Evolutionary conservation across 2,329 filamentous ascomycete genomes (phyloP).

Genomic region (Penicillium glabrum): DNA sequence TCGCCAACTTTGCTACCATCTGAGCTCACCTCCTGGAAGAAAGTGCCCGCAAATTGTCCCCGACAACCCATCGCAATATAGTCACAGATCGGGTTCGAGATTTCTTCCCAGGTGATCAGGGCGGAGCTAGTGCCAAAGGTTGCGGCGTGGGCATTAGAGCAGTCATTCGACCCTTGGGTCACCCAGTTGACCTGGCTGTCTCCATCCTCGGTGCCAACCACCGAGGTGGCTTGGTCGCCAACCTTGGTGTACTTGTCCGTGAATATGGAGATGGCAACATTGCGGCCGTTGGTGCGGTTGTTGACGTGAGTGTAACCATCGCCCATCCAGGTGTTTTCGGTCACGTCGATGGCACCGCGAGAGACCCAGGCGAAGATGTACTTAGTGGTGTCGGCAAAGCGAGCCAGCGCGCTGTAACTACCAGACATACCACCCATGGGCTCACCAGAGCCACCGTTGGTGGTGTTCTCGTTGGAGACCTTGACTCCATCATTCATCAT

Average conservation of each 20-base stretch:
- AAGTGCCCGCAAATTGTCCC: constrained; percentile 59
- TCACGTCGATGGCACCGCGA: constrained; percentile 57
- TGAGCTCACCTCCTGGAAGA: constrained; percentile 58
- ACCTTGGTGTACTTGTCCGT: constrained; percentile 59
- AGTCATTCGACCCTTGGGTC: constrained; percentile 53
- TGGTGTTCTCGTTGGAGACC: constrained; percentile 62
- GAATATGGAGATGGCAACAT: constrained; percentile 59
- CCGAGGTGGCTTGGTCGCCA: constrained; percentile 54
- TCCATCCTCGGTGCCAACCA: constrained; percentile 54
- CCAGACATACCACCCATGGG: constrained; percentile 64
- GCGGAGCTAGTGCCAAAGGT: constrained; percentile 54
- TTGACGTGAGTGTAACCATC: constrained; percentile 52
- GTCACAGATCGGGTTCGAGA: constrained; percentile 55
- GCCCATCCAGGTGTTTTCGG: constrained; percentile 59
- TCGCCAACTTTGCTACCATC: constrained; percentile 54
- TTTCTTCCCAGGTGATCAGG: constrained; percentile 63
- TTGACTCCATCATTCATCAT: constrained; percentile 56
- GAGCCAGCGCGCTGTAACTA: constrained; percentile 59
- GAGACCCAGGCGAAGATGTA: constrained; percentile 66
- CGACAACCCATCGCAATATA: constrained; percentile 60
- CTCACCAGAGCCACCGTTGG: constrained; percentile 60
- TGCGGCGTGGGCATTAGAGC: constrained; percentile 60
- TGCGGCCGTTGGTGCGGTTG: constrained; percentile 59
- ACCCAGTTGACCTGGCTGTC: constrained; percentile 63
- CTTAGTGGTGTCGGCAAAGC: constrained; percentile 51